A percentile compares a stretch with the other conserved stretches of the same genome.
Conservation (phyloP, 129 eudicot species). For the Centaurea solstitialis region DNA sequence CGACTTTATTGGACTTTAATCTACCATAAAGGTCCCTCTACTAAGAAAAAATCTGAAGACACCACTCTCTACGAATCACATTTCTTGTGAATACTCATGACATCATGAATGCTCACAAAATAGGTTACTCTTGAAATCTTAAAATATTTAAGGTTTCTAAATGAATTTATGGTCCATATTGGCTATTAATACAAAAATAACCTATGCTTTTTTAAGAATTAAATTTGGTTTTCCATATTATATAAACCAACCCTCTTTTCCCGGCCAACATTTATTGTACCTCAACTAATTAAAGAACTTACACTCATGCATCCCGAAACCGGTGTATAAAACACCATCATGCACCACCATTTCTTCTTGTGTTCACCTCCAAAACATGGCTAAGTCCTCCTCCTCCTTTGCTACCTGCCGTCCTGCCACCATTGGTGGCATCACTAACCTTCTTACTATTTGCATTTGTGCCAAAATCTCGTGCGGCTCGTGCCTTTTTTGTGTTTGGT, state of each 20-base stretch:
- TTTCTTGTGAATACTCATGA: too few species aligned
- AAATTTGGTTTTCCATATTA: background rate
- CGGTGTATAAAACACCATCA: slow-evolving; percentile 29
- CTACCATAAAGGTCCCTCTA: too few species aligned
- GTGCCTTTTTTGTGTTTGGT: slow-evolving; percentile 83
- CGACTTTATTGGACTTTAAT: too few species aligned
- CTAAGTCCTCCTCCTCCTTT: slow-evolving; percentile 1
- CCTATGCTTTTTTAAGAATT: too few species aligned
- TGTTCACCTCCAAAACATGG: slow-evolving; percentile 21
- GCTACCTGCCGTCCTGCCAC: background rate
- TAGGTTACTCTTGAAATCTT: too few species aligned
- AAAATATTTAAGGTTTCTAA: too few species aligned
- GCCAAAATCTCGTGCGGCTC: slow-evolving; percentile 38
- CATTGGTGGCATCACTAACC: slow-evolving; percentile 5
- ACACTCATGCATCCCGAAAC: slow-evolving; percentile 21
- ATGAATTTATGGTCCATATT: too few species aligned
- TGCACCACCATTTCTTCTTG: slow-evolving; percentile 17
- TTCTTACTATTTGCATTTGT: slow-evolving; percentile 6
- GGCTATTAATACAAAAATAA: too few species aligned
- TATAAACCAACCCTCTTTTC: background rate
- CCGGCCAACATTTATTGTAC: slow-evolving; percentile 32
- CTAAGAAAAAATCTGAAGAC: too few species aligned
- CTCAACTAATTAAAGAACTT: slow-evolving; percentile 38
- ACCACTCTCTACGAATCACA: too few species aligned
- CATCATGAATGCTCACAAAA: too few species aligned